Percentiles rank a stretch among this genome's conserved stretches.
phyloP scores from a whole-genome alignment of 2,329 filamentous ascomycete genomes.

The Ceratocystiopsis sp. region DNA sequence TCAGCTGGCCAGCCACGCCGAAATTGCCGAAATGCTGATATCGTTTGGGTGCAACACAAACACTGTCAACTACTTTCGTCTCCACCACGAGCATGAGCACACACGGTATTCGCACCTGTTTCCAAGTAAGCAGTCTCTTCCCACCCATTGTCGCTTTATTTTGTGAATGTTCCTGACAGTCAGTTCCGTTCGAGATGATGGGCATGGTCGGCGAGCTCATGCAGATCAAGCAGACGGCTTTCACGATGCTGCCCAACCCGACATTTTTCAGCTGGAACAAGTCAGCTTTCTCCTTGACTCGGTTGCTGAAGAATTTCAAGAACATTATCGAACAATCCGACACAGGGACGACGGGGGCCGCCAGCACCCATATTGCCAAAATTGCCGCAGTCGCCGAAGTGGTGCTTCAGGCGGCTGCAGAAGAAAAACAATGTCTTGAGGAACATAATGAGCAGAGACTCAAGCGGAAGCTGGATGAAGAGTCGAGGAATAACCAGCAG shows the following conservation, averaged over 20 bases:
- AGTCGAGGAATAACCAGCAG: no score
- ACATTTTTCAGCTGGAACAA: constrained; percentile 37
- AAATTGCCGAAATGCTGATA: constrained; percentile 34
- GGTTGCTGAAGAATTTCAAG: no score
- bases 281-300: background rate
- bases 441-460: no score
- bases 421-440: no score
- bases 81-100: constrained; percentile 15
- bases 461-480: no score
- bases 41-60: constrained; percentile 36
- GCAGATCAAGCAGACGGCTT: constrained; percentile 31
- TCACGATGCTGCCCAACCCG: constrained; percentile 39
- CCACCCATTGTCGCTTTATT: background rate
- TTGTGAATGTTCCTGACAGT: background rate
- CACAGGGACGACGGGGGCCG: no score
- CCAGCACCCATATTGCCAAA: no score
- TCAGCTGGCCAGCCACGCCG: constrained; percentile 29
- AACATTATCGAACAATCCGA: no score
- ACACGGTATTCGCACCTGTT: constrained; percentile 30
- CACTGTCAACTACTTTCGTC: constrained; percentile 28
- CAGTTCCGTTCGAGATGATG: constrained; percentile 39
- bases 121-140: constrained; percentile 20
- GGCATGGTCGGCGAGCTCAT: constrained; percentile 38
- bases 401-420: no score
- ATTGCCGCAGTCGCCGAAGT: no score